Evolutionary conservation across 106 monocot genomes (phyloP).

Genomic region (Dendrobium huoshanense): DNA sequence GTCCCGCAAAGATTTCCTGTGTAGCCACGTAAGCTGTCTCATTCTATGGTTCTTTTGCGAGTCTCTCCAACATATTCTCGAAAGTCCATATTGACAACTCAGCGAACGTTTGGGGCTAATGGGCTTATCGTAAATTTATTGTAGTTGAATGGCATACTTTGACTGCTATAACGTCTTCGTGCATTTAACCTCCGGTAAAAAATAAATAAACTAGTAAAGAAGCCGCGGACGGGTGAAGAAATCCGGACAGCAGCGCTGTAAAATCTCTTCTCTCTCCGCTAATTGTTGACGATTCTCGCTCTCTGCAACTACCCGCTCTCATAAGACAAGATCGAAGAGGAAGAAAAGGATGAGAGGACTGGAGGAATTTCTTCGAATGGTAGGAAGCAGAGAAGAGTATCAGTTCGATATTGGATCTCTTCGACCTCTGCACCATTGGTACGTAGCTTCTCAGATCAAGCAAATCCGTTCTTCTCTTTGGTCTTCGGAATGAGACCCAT

Average conservation of each 20-base stretch:
- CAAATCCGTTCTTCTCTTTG: background rate
- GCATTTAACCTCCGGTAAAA: too few relatives aligned
- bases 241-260: too few relatives aligned
- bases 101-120: background rate
- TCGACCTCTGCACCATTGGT: background rate
- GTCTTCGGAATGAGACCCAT: background rate
- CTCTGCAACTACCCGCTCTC: background rate
- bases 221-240: too few relatives aligned
- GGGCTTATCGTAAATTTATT: background rate
- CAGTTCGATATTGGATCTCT: background rate
- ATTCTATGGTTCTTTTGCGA: too few relatives aligned
- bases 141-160: background rate
- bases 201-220: too few relatives aligned
- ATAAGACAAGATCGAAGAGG: background rate
- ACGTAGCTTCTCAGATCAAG: background rate
- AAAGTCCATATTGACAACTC: too few relatives aligned
- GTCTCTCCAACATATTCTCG: too few relatives aligned
- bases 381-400: background rate
- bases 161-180: background rate
- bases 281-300: background rate
- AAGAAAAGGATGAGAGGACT: background rate
- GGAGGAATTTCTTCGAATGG: background rate
- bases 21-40: too few relatives aligned
- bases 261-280: background rate
- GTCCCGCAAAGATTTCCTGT: too few relatives aligned